Percentiles rank a stretch among this genome's conserved stretches.
Conservation (phyloP, 2,329 filamentous ascomycete genomes). For the Dactylellina parvicollis region DNA sequence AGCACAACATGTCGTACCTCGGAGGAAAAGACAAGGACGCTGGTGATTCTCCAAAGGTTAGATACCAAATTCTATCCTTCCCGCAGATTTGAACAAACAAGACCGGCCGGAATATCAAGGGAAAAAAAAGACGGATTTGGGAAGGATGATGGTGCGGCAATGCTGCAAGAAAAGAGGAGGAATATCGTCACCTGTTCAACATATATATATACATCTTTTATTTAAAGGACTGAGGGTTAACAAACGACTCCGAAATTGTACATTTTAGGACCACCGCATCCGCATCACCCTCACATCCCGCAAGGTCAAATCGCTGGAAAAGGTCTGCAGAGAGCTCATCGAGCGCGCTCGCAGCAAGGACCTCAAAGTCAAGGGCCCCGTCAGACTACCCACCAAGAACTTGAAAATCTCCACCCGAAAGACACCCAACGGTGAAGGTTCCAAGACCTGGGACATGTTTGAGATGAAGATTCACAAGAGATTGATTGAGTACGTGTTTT, state of each 20-base stretch:
- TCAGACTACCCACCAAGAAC: slow-evolving; percentile 96
- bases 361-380: slow-evolving; percentile 96
- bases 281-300: slow-evolving; percentile 95
- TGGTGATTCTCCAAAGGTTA: slow-evolving; percentile 52
- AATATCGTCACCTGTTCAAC: background rate
- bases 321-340: slow-evolving; percentile 97
- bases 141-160: no score
- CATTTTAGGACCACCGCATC: slow-evolving; percentile 76
- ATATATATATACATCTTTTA: background rate
- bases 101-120: no score
- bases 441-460: slow-evolving; percentile 99
- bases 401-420: slow-evolving; percentile 97
- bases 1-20: slow-evolving; percentile 49
- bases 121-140: background rate
- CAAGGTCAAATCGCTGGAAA: slow-evolving; percentile 96
- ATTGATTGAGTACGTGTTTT: slow-evolving; percentile 79
- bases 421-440: slow-evolving; percentile 99
- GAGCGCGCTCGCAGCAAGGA: slow-evolving; percentile 99
- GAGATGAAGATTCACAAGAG: slow-evolving; percentile 99
- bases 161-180: background rate
- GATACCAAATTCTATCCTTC: slow-evolving; percentile 19
- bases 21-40: slow-evolving; percentile 50
- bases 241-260: background rate
- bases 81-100: no score
- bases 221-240: background rate